Evolutionary conservation across 768 basidiomycete genomes (phyloP).

Genomic region (Trametes gibbosa): DNA sequence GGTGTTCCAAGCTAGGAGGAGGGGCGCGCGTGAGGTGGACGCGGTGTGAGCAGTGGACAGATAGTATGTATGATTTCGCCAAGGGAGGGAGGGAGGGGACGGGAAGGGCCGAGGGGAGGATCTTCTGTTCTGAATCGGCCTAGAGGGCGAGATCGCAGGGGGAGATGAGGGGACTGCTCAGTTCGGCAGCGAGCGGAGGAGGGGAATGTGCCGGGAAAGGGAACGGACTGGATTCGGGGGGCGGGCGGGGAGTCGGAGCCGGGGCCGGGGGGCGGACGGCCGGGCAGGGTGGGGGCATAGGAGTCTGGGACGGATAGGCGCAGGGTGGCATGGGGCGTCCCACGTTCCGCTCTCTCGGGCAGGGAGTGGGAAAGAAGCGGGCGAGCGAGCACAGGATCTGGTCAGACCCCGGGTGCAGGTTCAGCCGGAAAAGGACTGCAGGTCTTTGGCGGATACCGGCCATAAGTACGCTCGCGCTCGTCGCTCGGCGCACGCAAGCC

Average conservation of each 20-base stretch:
- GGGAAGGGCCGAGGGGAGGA: constrained; percentile 18
- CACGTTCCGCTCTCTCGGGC: constrained; percentile 3
- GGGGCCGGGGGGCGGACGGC: neutral
- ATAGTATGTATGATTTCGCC: too few species aligned
- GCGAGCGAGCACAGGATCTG: constrained; percentile 15
- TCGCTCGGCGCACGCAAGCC: neutral
- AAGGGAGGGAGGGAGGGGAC: constrained; percentile 1
- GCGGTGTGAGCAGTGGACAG: too few species aligned
- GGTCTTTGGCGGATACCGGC: neutral
- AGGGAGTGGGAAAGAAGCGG: constrained; percentile 13
- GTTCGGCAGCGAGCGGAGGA: constrained; percentile 20
- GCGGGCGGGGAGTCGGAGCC: neutral
- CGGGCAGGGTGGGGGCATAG: constrained; percentile 1
- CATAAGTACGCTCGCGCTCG: constrained; percentile 2
- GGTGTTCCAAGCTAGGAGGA: too few species aligned
- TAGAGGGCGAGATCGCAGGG: constrained; percentile 17
- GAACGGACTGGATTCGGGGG: too few species aligned
- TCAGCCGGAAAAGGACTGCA: constrained; percentile 9
- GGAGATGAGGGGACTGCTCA: constrained; percentile 24
- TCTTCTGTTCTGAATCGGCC: too few species aligned
- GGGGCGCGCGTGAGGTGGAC: too few species aligned
- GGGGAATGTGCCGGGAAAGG: too few species aligned
- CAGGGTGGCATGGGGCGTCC: constrained; percentile 16
- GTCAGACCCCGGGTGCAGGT: constrained; percentile 12
- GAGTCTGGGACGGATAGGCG: constrained; percentile 3